A percentile compares a stretch with the other conserved stretches of the same genome.
phyloP scores from a whole-genome alignment of 2,329 filamentous ascomycete genomes.

The Xylaria hypoxylon region DNA sequence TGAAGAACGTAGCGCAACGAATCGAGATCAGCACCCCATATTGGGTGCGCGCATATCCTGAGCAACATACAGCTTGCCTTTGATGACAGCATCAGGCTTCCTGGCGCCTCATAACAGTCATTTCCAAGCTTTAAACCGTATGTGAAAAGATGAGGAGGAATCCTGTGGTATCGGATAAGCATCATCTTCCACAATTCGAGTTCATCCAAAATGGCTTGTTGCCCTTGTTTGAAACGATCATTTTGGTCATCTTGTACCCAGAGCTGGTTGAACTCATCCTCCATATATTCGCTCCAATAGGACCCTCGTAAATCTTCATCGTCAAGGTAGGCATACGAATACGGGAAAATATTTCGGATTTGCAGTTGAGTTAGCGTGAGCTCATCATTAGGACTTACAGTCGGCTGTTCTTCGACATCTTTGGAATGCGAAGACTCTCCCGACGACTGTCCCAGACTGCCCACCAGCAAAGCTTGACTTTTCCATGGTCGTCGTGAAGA shows the following conservation, averaged over 20 bases:
- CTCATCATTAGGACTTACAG: background rate
- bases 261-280: background rate
- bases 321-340: background rate
- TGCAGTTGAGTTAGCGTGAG: background rate
- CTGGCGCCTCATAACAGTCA: slow-evolving; percentile 1
- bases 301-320: background rate
- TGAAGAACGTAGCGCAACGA: slow-evolving; percentile 13
- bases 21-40: background rate
- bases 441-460: too few relatives aligned
- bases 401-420: background rate
- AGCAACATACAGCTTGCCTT: slow-evolving; percentile 2
- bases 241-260: background rate
- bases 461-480: too few relatives aligned
- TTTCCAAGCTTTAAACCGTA: slow-evolving; percentile 17
- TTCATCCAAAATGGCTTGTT: background rate
- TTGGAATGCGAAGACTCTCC: background rate
- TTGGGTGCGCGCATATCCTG: slow-evolving; percentile 6
- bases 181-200: slow-evolving; percentile 19
- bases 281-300: background rate
- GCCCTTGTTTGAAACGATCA: background rate
- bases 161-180: background rate
- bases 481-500: too few relatives aligned
- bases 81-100: slow-evolving; percentile 10
- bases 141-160: slow-evolving; percentile 13
- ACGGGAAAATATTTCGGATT: background rate